Evolutionary conservation across 306 rosid genomes (phyloP).

Genomic region (Cucurbita moschata): DNA sequence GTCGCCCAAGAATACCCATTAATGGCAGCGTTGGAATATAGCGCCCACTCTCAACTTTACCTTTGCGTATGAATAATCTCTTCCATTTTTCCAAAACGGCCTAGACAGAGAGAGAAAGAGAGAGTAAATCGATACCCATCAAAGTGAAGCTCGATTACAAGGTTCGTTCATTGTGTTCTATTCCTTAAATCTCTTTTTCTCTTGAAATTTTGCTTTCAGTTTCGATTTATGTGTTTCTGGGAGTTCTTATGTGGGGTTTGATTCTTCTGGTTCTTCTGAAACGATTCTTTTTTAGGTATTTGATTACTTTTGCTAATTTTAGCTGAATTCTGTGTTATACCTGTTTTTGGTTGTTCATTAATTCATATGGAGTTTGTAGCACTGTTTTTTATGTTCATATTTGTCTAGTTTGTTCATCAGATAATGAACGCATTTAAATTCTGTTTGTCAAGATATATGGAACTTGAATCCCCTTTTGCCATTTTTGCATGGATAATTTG

Average conservation of each 20-base stretch:
- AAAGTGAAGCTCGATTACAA: neutral
- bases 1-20: neutral
- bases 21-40: constrained; percentile 3
- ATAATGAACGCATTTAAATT: neutral
- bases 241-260: neutral
- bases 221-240: neutral
- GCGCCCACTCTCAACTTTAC: neutral
- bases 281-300: neutral
- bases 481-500: neutral
- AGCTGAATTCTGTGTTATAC: neutral
- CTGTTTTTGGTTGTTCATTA: neutral
- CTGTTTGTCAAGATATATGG: neutral
- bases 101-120: neutral
- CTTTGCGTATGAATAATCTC: neutral
- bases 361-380: neutral
- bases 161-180: neutral
- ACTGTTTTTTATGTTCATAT: neutral
- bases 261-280: neutral
- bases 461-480: neutral
- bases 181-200: neutral
- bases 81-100: neutral
- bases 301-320: neutral
- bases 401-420: neutral
- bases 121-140: neutral
- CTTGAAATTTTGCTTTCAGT: neutral